Percentiles rank a stretch among this genome's conserved stretches.
phyloP scores from a whole-genome alignment of 495 filamentous ascomycete genomes.

The Margaritispora aquatica region DNA sequence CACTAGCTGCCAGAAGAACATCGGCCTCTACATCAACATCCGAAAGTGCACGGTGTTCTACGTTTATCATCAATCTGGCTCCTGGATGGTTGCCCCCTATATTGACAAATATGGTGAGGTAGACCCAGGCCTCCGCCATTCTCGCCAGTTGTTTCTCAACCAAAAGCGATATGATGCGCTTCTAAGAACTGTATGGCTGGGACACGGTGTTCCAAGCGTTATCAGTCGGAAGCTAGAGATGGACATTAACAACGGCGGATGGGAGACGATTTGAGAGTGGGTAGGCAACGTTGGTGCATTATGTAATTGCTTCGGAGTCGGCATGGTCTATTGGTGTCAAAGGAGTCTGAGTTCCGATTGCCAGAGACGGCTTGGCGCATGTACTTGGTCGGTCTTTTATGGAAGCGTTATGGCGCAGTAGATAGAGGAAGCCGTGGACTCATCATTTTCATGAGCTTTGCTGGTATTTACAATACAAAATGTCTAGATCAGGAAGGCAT shows the following conservation, averaged over 20 bases:
- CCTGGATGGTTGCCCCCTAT: slow-evolving; percentile 83
- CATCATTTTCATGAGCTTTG: neutral
- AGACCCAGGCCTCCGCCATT: slow-evolving; percentile 74
- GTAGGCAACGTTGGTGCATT: too few relatives aligned
- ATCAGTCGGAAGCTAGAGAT: slow-evolving; percentile 86
- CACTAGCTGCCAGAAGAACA: slow-evolving; percentile 74
- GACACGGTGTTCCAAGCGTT: slow-evolving; percentile 78
- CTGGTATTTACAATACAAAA: neutral
- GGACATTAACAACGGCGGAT: slow-evolving; percentile 93
- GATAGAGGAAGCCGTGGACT: neutral
- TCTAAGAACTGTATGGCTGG: slow-evolving; percentile 79
- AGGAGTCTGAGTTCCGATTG: too few relatives aligned
- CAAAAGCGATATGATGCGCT: slow-evolving; percentile 89
- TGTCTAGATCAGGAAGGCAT: neutral
- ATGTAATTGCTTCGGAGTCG: too few relatives aligned
- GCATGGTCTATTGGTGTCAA: too few relatives aligned
- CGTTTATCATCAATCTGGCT: slow-evolving; percentile 72
- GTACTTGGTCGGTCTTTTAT: neutral
- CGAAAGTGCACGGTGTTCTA: slow-evolving; percentile 89
- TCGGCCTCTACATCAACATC: slow-evolving; percentile 93
- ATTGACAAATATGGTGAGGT: slow-evolving; percentile 93
- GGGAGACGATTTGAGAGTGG: slow-evolving; percentile 92
- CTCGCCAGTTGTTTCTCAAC: slow-evolving; percentile 83
- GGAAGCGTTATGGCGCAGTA: neutral
- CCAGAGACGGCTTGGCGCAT: neutral